Conservation (phyloP, 2,329 filamentous ascomycete species). For the Diaporthe nobilis region DNA sequence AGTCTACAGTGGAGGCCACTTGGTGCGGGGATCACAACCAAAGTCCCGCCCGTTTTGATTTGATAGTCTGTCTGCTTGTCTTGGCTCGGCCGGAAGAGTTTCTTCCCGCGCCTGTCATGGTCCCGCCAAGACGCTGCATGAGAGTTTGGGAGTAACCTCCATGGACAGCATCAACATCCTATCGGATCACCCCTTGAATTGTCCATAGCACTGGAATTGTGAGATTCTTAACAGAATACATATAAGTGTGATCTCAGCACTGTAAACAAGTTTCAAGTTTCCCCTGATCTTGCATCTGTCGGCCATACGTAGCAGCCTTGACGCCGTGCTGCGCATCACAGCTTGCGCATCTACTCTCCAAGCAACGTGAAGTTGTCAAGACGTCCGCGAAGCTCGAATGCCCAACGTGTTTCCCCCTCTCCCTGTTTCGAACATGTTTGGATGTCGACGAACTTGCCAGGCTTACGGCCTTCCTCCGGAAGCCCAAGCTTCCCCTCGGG, state of each 20-base stretch:
- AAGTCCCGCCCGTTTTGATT: background rate
- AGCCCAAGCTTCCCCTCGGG: conserved; percentile 3
- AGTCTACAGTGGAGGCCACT: background rate
- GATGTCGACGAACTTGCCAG: background rate
- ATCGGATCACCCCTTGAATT: background rate
- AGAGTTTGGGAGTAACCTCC: background rate
- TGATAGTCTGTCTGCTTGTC: background rate
- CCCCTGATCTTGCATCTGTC: background rate
- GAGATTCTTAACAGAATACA: background rate
- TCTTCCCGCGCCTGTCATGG: conserved; percentile 3
- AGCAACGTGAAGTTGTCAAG: background rate
- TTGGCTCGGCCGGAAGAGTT: background rate
- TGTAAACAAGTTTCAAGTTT: background rate
- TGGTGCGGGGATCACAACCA: background rate
- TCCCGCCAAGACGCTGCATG: background rate
- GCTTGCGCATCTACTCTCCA: background rate
- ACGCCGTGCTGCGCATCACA: no score
- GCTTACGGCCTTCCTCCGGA: background rate
- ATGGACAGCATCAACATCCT: background rate
- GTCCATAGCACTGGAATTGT: background rate
- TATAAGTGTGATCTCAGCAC: background rate
- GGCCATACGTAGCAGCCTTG: background rate
- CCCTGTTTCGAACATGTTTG: conserved; percentile 21
- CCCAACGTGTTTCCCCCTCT: background rate
- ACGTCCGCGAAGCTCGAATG: background rate